Evolutionary conservation across 1,139 yeast genomes (phyloP), one percentile per base, ranked within the genome.

Genomic region (Candida sp.): DNA sequence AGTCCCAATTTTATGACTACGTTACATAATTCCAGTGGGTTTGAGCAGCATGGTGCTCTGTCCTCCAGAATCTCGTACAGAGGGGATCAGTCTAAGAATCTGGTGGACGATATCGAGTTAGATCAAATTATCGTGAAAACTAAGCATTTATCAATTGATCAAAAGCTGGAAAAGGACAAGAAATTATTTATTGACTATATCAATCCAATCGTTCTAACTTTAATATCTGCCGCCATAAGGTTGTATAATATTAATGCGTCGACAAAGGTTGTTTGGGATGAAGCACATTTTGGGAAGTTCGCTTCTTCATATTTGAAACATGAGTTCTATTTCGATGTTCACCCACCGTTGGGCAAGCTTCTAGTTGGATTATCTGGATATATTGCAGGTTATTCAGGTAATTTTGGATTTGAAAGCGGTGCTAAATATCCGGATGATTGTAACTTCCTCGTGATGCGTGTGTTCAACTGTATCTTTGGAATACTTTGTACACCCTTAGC

Each of bases 191-290:
- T 59, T 25, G 53, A 55, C 11, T 52, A 54, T 40, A 43, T 66
- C 4, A 61, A 63, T 44, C 77, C 77, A 5, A 45, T 72, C 7
- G 12, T 69, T 2, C 58, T 73, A 35, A 85, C 95, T 0, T 64
- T 73, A 0, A 39, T 85, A 3, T 82, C 95, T 1, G 79, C 87
- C 11, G 77, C 77, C 50, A 75, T 90, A 8, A 77, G 98, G 43
- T 71, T 88, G 38, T 79, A 84, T 55, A 73, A 74, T 32, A 86
- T 93, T 43, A 87, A 82, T 44, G 72, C 68, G 27, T 73, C 86
- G 34, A 66, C 77, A 43, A 65, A 71, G 35, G 97, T 95, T 8
- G 84, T 90, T 6, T 93, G 99, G 99, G 99, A 91, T 65, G 97
- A 89, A 60, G 97, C 97, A 6, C 97, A 88, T 69, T 87, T 87